Conservation (phyloP, 169 alveolate genomes). For the Plasmodium sp. region DNA sequence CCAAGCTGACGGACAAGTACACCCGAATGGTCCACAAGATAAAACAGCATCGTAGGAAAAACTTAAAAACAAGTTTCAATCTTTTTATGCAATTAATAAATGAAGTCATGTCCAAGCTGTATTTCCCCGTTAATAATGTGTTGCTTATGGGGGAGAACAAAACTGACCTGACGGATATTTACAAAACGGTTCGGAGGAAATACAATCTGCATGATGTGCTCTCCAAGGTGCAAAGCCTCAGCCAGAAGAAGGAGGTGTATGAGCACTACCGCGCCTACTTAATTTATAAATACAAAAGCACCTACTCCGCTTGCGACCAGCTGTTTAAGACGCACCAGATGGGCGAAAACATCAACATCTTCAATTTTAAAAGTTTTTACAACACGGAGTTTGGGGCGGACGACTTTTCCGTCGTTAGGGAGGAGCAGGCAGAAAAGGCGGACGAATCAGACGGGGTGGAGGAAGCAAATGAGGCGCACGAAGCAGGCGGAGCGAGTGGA, state of each 20-base stretch:
- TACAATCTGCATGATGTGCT: slow-evolving; percentile 60
- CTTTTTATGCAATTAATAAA: slow-evolving; percentile 54
- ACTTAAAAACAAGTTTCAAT: slow-evolving; percentile 38
- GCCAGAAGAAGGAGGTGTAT: slow-evolving; percentile 47
- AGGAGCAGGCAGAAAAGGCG: not conserved
- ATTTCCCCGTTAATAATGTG: slow-evolving; percentile 50
- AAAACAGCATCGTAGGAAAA: slow-evolving; percentile 38
- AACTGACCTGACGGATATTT: slow-evolving; percentile 19
- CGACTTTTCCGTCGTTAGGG: not conserved
- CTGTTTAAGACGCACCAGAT: slow-evolving; percentile 44
- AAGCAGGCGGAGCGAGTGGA: not conserved
- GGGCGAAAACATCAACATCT: slow-evolving; percentile 24
- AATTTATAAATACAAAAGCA: slow-evolving; percentile 39
- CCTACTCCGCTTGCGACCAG: slow-evolving; percentile 37
- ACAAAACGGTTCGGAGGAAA: slow-evolving; percentile 62
- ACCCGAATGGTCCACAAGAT: slow-evolving; percentile 3
- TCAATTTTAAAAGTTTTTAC: slow-evolving; percentile 52
- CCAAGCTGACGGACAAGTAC: slow-evolving; percentile 16
- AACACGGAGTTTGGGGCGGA: slow-evolving; percentile 38
- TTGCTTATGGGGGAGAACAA: slow-evolving; percentile 7
- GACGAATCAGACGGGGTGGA: not conserved
- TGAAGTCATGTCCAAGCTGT: slow-evolving; percentile 50
- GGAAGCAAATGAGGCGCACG: not conserved
- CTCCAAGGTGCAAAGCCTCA: slow-evolving; percentile 27
- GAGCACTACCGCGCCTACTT: slow-evolving; percentile 64